Evolutionary conservation across 1,139 yeast species (phyloP).

Genomic region (Diutina sp.): DNA sequence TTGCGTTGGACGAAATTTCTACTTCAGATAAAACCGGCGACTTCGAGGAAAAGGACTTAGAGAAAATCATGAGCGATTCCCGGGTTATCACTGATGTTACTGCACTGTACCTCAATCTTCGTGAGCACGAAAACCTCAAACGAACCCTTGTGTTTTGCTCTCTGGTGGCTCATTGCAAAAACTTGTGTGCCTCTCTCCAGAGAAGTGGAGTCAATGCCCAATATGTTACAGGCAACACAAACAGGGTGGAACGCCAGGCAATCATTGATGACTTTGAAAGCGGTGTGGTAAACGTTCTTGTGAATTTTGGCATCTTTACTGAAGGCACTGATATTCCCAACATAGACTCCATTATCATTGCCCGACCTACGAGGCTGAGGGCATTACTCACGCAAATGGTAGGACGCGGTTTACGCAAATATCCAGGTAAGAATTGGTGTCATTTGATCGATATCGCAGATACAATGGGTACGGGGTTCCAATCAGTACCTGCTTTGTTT

Average conservation of each 20-base stretch:
- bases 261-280: conserved; percentile 45
- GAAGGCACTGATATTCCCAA: conserved; percentile 95
- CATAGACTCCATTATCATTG: conserved; percentile 68
- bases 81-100: conserved; percentile 44
- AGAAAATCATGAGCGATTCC: conserved; percentile 41
- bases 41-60: conserved; percentile 38
- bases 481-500: conserved; percentile 47
- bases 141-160: conserved; percentile 74
- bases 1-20: conserved; percentile 23
- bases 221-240: conserved; percentile 60
- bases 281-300: conserved; percentile 57
- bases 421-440: conserved; percentile 50
- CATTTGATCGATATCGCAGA: conserved; percentile 72
- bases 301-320: conserved; percentile 84
- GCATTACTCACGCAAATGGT: conserved; percentile 75
- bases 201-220: conserved; percentile 56
- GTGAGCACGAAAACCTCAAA: conserved; percentile 24
- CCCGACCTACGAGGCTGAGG: conserved; percentile 72
- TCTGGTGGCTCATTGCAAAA: conserved; percentile 52
- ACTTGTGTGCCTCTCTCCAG: conserved; percentile 42
- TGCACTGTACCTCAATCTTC: conserved; percentile 40
- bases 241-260: conserved; percentile 33
- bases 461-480: conserved; percentile 42
- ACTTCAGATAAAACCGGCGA: conserved; percentile 27
- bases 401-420: conserved; percentile 73